Evolutionary conservation across 2,329 filamentous ascomycete genomes (phyloP).

Genomic region (Neocatenulostroma microsporum): DNA sequence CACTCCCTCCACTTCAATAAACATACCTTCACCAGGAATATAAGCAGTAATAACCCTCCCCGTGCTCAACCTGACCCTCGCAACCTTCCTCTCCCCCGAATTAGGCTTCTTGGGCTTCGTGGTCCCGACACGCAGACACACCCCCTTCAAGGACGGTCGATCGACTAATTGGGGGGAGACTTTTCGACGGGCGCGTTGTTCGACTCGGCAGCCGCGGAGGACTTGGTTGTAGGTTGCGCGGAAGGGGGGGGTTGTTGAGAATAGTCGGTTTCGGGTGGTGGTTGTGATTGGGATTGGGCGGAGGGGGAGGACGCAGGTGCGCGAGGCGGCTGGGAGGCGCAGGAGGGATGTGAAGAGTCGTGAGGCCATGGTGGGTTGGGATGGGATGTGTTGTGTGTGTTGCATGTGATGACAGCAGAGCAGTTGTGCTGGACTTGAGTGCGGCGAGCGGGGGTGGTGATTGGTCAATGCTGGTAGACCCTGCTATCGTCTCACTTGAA

Average conservation of each 20-base stretch:
- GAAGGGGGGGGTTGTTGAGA: constrained; percentile 32
- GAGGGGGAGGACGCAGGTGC: constrained; percentile 18
- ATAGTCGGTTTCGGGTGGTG: constrained; percentile 25
- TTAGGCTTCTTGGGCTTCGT: constrained; percentile 98
- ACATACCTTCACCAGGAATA: constrained; percentile 82
- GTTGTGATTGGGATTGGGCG: constrained; percentile 14
- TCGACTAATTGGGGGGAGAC: constrained; percentile 75
- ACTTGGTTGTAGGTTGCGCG: constrained; percentile 46
- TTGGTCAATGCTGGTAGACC: too few relatives aligned
- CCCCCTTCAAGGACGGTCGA: constrained; percentile 83
- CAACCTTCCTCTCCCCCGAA: constrained; percentile 92
- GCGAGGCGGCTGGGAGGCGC: constrained; percentile 26
- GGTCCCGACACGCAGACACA: constrained; percentile 88
- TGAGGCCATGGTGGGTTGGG: constrained; percentile 32
- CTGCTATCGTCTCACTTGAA: too few relatives aligned
- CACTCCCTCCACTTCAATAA: too few relatives aligned
- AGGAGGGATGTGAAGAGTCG: constrained; percentile 33
- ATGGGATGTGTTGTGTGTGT: too few relatives aligned
- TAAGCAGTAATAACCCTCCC: constrained; percentile 86
- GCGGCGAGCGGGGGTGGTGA: too few relatives aligned
- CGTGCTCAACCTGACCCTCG: constrained; percentile 78
- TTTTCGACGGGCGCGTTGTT: constrained; percentile 74
- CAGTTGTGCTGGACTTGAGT: too few relatives aligned
- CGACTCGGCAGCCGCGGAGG: constrained; percentile 62
- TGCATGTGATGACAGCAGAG: too few relatives aligned